Conservation (phyloP, 148 eudicot genomes). For the Dysphania ambrosioides region DNA sequence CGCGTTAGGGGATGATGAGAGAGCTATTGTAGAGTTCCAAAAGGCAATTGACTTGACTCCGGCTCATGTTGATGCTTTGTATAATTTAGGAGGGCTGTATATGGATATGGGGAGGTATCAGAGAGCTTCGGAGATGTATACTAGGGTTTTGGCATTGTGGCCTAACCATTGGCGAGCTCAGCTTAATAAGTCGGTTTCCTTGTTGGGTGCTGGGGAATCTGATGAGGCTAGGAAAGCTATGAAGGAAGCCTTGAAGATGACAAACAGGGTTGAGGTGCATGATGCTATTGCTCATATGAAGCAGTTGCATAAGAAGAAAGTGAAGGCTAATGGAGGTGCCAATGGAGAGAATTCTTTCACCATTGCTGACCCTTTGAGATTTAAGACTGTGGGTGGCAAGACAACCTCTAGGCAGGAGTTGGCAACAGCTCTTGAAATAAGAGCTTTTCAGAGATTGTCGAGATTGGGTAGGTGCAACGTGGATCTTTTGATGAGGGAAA, state of each 20-base stretch:
- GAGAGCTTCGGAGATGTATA: conserved; percentile 96
- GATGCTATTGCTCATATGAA: conserved; percentile 92
- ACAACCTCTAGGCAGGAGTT: conserved; percentile 69
- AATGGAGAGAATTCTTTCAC: conserved; percentile 68
- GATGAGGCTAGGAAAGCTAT: conserved; percentile 92
- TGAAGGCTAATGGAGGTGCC: conserved; percentile 61
- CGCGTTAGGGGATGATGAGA: conserved; percentile 84
- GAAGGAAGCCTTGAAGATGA: conserved; percentile 97
- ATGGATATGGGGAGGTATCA: conserved; percentile 99
- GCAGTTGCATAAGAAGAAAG: conserved; percentile 87
- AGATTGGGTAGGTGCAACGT: conserved; percentile 80
- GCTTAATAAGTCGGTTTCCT: conserved; percentile 85
- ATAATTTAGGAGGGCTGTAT: conserved; percentile 91
- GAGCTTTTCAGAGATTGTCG: conserved; percentile 85
- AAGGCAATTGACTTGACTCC: conserved; percentile 95
- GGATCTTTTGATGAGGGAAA: conserved; percentile 69
- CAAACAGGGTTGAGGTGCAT: conserved; percentile 90
- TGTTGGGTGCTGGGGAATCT: conserved; percentile 91
- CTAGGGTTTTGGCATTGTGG: conserved; percentile 85
- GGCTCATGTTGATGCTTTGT: conserved; percentile 92
- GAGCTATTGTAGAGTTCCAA: conserved; percentile 92
- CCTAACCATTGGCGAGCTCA: conserved; percentile 97
- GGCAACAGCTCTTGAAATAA: conserved; percentile 73
- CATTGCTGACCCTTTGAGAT: conserved; percentile 60
- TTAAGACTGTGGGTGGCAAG: conserved; percentile 70